phyloP scores from a whole-genome alignment of 495 filamentous ascomycete genomes.

The Geopyxis carbonaria region DNA sequence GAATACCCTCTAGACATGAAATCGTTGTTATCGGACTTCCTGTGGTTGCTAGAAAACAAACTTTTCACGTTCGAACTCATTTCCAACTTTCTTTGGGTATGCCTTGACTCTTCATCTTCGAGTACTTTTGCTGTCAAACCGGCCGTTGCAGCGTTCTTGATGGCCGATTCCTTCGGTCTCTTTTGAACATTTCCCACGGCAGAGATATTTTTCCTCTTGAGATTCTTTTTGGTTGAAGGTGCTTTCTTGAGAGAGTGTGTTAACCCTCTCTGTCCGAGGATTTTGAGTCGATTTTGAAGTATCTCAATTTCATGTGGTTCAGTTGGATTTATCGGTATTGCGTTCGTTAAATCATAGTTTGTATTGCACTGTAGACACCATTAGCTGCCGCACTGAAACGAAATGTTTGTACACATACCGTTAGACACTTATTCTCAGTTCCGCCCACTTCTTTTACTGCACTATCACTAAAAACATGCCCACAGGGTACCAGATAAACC shows the following conservation, averaged over 20 bases:
- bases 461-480: conserved; percentile 79
- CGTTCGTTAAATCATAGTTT: conserved; percentile 53
- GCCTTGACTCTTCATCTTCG: conserved; percentile 64
- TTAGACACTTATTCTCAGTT: conserved; percentile 2
- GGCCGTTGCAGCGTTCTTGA: conserved; percentile 76
- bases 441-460: conserved; percentile 62
- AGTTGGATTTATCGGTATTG: conserved; percentile 65
- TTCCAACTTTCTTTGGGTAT: conserved; percentile 59
- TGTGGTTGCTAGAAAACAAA: conserved; percentile 40
- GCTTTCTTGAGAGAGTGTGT: conserved; percentile 82
- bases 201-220: conserved; percentile 28
- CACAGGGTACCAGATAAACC: conserved; percentile 87
- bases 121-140: conserved; percentile 69
- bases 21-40: conserved; percentile 35
- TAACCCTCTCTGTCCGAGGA: conserved; percentile 50
- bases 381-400: no score
- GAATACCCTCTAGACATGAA: conserved; percentile 68
- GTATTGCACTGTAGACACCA: conserved; percentile 53
- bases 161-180: conserved; percentile 27
- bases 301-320: conserved; percentile 51
- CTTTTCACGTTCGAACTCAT: conserved; percentile 53
- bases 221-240: conserved; percentile 35
- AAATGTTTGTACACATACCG: neutral
- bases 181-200: conserved; percentile 13
- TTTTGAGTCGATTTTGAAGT: conserved; percentile 44